Base-by-base conservation (phyloP, 345 rosid species). In the Ricinus communis region DNA sequence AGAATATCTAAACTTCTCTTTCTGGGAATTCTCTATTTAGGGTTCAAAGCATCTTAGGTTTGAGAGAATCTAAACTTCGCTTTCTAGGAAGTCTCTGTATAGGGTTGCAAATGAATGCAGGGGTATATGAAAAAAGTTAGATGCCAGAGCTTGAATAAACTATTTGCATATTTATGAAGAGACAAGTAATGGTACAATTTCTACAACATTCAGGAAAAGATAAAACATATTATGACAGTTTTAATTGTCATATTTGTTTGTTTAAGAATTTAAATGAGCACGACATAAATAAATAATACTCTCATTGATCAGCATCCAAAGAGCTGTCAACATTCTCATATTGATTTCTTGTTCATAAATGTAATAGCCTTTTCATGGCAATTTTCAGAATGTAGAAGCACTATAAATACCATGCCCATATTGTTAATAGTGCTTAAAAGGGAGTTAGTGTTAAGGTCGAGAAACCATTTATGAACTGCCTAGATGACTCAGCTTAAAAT, bases 401-500 rank as follows among this genome's bases (percentile, higher is more conserved):
- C 53, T 22, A 52, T 43, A 62, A 10, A 38, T 5, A 38, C 11
- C 21, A 4, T 5, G 52, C 46, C 30, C 69, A 41, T 40, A n/a
- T 43, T 72, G 45, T 63, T 13, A 22, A n/a, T n/a, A n/a, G n/a
- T n/a, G n/a, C n/a, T n/a, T n/a, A n/a, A n/a, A n/a, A n/a, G n/a
- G n/a, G n/a, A n/a, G n/a, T n/a, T n/a, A n/a, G n/a, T 38, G 27
- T 8, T 30, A 15, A 22, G 41, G 62, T 15, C 22, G 41, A 54
- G 38, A 68, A 54, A 68, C 21, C 40, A 68, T 38, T 55, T 21
- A 41, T 40, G 36, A 40, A 53, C 61, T 30, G 54, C 71, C 71
- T 22, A 53, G 27, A 18, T 52, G 62, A 14, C 47, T 24, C 36
- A n/a, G 38, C 38, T 38, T 22, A 14, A 25, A 68, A 54, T 28